Evolutionary conservation across 345 rosid species (phyloP).

Genomic region (Euphorbia peplus): DNA sequence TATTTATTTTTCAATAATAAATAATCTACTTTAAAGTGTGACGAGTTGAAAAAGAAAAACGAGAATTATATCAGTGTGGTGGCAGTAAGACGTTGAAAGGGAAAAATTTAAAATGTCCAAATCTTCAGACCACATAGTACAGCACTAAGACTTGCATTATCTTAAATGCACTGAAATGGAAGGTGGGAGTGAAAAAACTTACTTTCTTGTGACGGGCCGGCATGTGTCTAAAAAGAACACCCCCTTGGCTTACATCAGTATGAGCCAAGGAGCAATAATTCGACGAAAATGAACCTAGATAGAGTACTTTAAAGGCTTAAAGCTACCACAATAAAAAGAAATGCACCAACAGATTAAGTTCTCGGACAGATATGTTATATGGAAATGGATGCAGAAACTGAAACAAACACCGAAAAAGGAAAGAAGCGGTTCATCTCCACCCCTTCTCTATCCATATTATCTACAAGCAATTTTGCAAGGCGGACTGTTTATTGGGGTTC

Average conservation of each 20-base stretch:
- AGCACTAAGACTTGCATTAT: too few species aligned
- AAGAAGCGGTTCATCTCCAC: too few species aligned
- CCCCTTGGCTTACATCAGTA: too few species aligned
- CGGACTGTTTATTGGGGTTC: too few species aligned
- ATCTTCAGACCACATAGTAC: neutral
- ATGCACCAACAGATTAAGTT: neutral
- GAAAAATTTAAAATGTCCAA: neutral
- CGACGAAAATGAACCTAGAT: conserved; percentile 93
- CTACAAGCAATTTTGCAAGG: too few species aligned
- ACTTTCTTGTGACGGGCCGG: conserved; percentile 99
- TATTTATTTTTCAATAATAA: conserved; percentile 85
- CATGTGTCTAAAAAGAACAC: conserved; percentile 99
- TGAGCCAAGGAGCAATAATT: conserved; percentile 91
- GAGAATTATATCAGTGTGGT: neutral
- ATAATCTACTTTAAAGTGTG: conserved; percentile 98
- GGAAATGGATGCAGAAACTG: too few species aligned
- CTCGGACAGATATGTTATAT: neutral
- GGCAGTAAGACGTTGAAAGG: neutral
- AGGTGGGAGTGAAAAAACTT: conserved; percentile 12
- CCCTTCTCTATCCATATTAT: too few species aligned
- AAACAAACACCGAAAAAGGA: too few species aligned
- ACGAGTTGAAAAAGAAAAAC: conserved; percentile 19
- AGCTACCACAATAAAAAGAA: neutral
- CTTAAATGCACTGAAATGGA: conserved; percentile 5
- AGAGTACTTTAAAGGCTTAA: neutral